phyloP scores from a whole-genome alignment of 2,329 filamentous ascomycete genomes.

The Aspergillus alliaceus region DNA sequence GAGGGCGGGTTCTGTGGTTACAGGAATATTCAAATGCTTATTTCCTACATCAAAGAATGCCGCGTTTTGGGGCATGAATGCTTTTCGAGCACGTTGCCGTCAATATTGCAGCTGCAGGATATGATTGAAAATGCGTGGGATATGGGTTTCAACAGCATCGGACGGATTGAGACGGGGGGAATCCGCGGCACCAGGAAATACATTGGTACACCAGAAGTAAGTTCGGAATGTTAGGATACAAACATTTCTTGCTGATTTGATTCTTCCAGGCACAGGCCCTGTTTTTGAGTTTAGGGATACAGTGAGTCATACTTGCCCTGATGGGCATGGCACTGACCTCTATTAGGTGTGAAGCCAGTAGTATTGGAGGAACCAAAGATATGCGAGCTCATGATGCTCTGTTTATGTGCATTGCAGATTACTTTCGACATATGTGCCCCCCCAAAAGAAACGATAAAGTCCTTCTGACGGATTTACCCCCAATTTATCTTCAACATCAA shows the following conservation, averaged over 20 bases:
- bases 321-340: conserved; percentile 10
- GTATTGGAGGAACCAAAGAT: conserved; percentile 51
- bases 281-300: conserved; percentile 67
- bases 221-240: background rate
- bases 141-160: conserved; percentile 72
- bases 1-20: conserved; percentile 96
- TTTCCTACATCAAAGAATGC: conserved; percentile 71
- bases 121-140: conserved; percentile 89
- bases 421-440: conserved; percentile 63
- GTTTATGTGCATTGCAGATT: conserved; percentile 71
- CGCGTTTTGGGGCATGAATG: conserved; percentile 57
- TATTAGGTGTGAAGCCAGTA: conserved; percentile 60
- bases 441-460: conserved; percentile 60
- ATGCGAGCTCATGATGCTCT: conserved; percentile 52
- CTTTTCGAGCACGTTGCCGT: conserved; percentile 66
- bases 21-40: conserved; percentile 88
- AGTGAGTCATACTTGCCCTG: conserved; percentile 49
- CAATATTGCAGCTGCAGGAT: conserved; percentile 80
- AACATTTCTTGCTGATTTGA: conserved; percentile 10
- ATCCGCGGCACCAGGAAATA: conserved; percentile 89
- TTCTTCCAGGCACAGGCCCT: conserved; percentile 69
- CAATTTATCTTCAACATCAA: conserved; percentile 86
- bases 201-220: conserved; percentile 87
- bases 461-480: conserved; percentile 70
- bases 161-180: conserved; percentile 79